Evolutionary conservation across 2,329 filamentous ascomycete genomes (phyloP), one percentile per base, ranked within the genome.

Genomic region (Exophiala spinifera): DNA sequence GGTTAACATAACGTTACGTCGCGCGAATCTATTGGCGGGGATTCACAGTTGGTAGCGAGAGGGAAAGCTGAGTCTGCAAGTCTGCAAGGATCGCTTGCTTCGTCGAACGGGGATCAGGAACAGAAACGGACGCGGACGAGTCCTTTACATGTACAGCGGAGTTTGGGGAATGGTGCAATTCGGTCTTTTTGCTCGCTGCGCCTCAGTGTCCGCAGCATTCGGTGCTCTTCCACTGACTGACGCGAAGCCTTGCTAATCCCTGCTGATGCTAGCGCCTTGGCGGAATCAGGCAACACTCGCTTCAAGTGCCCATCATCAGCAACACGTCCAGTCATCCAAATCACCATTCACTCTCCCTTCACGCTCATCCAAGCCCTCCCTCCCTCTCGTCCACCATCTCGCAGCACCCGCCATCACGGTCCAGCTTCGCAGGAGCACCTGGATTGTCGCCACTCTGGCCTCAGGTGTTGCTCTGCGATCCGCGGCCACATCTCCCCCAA

Each of bases 371-470:
- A n/a, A 44, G 13, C 46, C 44, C 42, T 33, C 28, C 40, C 37
- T 51, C 39, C 44, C 20, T 46, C 50, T 49, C 28, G 33, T 19
- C 36, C 49, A 20, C 51, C 49, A 28, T 15, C 14, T 11, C 31
- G 53, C 56, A 47, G 53, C 42, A n/a, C 40, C 43, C 33, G 34
- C 13, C 49, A 28, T 31, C 31, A 42, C 43, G 57, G 44, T 39
- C 37, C 44, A 47, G 14, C 25, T 11, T 33, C 4, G 52, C 23
- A 39, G n/a, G 46, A 11, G 25, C 51, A 25, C 36, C 50, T 49
- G 37, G 36, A 37, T 28, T 48, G 28, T 57, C 40, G 57, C 57
- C 57, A 60, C 57, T 40, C 48, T 60, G 57, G 54, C 57, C 57
- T 60, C 54, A 60, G 57, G 55, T 55, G 46, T 53, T 28, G 11